Conservation (phyloP, 176 grass and related monocot genomes). For the Triticum turgidum region DNA sequence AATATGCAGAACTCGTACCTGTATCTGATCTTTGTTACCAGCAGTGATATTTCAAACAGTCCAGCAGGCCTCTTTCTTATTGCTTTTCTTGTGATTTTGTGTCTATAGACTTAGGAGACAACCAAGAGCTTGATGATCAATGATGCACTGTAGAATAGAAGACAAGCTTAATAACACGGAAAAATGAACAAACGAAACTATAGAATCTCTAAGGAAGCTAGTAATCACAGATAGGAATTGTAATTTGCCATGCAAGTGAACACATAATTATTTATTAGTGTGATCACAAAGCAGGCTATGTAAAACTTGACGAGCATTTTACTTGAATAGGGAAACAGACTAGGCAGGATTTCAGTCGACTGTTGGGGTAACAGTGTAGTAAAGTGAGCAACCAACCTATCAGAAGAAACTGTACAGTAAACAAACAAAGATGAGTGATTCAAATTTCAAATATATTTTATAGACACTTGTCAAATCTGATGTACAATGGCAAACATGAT, state of each 20-base stretch:
- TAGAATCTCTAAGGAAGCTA: background rate
- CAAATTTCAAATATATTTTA: background rate
- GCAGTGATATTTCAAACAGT: constrained; percentile 97
- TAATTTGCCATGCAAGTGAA: background rate
- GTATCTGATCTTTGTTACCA: constrained; percentile 99
- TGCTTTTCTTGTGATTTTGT: constrained; percentile 94
- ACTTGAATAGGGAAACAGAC: background rate
- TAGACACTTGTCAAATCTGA: background rate
- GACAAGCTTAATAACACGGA: background rate
- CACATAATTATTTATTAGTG: background rate
- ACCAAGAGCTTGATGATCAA: constrained; percentile 86
- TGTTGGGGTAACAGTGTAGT: background rate
- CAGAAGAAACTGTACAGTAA: background rate
- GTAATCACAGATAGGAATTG: background rate
- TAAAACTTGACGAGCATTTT: background rate
- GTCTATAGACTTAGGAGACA: constrained; percentile 80
- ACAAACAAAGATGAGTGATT: background rate
- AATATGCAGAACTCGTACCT: constrained; percentile 45
- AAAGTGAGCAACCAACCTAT: background rate
- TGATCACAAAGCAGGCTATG: background rate
- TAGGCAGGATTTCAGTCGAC: background rate
- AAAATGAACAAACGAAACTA: background rate
- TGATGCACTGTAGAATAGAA: constrained; percentile 53
- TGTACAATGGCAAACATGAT: background rate
- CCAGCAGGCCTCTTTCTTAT: constrained; percentile 99